These are phyloP conservation scores for Pelargonium myrrhifolium DNA, from an alignment of 441 rosid genomes.

Conservation along the genomic window DNA sequence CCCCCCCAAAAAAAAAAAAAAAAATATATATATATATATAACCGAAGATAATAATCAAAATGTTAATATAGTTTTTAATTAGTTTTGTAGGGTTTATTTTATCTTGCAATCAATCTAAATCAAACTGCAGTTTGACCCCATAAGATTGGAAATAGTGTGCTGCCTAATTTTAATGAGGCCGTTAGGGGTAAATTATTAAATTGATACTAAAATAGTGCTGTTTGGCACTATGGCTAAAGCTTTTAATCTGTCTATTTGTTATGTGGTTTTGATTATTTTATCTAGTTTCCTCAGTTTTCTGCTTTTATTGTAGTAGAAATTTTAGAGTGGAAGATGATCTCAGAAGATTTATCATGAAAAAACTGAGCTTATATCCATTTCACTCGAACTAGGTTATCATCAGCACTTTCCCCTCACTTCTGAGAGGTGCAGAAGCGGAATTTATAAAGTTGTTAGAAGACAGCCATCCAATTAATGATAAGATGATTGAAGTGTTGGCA, in stretches of 20 bases:
- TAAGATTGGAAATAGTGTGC: neutral
- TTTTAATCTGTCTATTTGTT: neutral
- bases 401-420: conserved; percentile 58
- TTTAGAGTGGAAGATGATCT: neutral
- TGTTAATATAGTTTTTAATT: too few species aligned
- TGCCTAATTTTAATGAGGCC: neutral
- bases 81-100: neutral
- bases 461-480: conserved; percentile 37
- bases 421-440: conserved; percentile 70
- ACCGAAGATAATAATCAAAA: too few species aligned
- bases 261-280: neutral
- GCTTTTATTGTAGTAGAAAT: neutral
- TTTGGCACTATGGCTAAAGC: neutral
- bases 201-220: too few species aligned
- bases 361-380: neutral
- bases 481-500: conserved; percentile 52
- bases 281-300: neutral
- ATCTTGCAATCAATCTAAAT: neutral
- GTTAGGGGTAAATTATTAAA: neutral
- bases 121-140: neutral
- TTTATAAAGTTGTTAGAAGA: conserved; percentile 44
- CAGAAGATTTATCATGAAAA: neutral
- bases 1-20: too few species aligned
- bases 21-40: too few species aligned
- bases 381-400: conserved; percentile 46